Conservation (phyloP, 768 basidiomycete species). For the Suillus luteus region DNA sequence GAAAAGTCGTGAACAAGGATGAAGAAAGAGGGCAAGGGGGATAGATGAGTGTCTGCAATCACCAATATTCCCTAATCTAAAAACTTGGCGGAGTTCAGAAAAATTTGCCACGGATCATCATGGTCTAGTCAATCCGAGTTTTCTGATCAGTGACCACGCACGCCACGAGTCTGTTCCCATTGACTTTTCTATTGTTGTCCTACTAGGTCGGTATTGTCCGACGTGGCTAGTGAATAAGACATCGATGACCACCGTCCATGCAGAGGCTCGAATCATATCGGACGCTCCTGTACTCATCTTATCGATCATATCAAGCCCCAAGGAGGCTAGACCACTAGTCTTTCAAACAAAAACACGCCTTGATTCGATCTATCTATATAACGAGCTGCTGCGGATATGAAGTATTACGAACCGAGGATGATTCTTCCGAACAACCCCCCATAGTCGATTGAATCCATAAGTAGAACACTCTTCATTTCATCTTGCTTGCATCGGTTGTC, state of each 20-base stretch:
- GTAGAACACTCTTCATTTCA: not conserved
- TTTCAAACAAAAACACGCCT: not conserved
- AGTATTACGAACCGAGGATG: not conserved
- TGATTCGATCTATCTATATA: not conserved
- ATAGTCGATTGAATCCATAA: not conserved
- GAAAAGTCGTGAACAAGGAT: slow-evolving; percentile 25
- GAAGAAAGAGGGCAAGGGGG: slow-evolving; percentile 30
- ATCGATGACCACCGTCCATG: not conserved
- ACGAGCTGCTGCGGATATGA: not conserved
- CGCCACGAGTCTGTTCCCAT: not conserved
- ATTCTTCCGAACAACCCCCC: not conserved
- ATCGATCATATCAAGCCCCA: not conserved
- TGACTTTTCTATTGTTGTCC: not conserved
- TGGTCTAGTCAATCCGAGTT: not conserved
- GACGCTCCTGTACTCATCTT: not conserved
- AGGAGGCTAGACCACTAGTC: not conserved
- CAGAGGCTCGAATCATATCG: not conserved
- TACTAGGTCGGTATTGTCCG: not conserved
- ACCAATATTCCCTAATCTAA: slow-evolving; percentile 36
- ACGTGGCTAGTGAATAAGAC: not conserved
- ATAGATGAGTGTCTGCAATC: slow-evolving; percentile 30
- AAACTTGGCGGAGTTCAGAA: slow-evolving; percentile 63
- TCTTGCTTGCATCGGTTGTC: not conserved
- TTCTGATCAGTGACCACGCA: not conserved
- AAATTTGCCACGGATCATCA: slow-evolving; percentile 24